Base-by-base conservation (phyloP, 1,284 basidiomycete genomes). In the Vanrija pseudolonga region DNA sequence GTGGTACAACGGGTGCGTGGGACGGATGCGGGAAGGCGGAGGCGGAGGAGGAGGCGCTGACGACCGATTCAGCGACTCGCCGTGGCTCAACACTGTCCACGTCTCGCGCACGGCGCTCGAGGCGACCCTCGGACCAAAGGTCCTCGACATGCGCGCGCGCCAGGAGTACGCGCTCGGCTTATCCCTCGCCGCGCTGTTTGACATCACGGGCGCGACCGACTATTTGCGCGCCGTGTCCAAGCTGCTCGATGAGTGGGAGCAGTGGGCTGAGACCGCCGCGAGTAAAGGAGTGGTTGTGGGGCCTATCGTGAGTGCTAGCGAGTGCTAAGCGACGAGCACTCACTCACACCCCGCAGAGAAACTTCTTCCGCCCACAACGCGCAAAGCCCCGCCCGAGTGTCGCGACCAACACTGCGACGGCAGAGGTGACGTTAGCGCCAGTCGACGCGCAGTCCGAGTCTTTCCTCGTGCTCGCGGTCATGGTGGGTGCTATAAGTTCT, bases 221-320 rank as follows among this genome's bases (percentile, higher is more conserved):
- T 77, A 77, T 45, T 53, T 80, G 4, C 70, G 68, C n/a, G 71
- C 69, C 3, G 50, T 78, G 24, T 47, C 69, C 9, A 71, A 67
- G 45, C 53, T 80, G 17, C 56, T 78, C 24, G 74, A 78, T 12
- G 79, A 80, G 57, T 80, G 77, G 66, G 80, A 81, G 51, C 50
- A 57, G 1, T 70, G 73, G 51, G 60, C 66, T 0, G 78, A 78
- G 57, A 50, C 68, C 58, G 63, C 70, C 50, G 62, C 67, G 1
- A 55, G 50, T 50, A 64, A 73, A 56, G 63, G 63, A 20, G 73
- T 74, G 24, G 75, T 78, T 3, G 38, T 50, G 11, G 47, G 50
- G 3, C 51, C 55, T 1, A 38, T 57, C n/a, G 55, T 56, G 47
- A 46, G 55, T 50, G 1, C 6, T 24, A 12, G 26, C 28, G 8